Evolutionary conservation across 495 filamentous ascomycete species (phyloP).

Genomic region (Penicillium flavigenum): DNA sequence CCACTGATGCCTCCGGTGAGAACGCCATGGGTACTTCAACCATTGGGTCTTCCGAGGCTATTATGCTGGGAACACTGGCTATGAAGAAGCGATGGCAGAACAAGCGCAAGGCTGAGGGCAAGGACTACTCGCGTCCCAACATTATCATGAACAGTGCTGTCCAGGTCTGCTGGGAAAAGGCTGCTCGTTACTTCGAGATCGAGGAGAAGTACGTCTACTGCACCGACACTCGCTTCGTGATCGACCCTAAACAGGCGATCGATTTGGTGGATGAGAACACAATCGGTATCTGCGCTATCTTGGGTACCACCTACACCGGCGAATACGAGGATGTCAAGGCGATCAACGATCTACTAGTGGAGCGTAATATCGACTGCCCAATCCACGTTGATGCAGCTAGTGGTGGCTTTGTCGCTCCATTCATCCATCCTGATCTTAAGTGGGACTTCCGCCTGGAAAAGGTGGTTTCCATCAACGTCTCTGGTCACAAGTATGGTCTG

Average conservation of each 20-base stretch:
- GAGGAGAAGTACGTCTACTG: slow-evolving; percentile 89
- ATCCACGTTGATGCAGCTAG: slow-evolving; percentile 92
- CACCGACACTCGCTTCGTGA: slow-evolving; percentile 74
- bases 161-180: slow-evolving; percentile 96
- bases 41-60: slow-evolving; percentile 83
- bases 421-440: slow-evolving; percentile 72
- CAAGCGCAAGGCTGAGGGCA: slow-evolving; percentile 72
- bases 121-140: slow-evolving; percentile 73
- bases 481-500: slow-evolving; percentile 81
- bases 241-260: slow-evolving; percentile 81
- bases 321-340: slow-evolving; percentile 91
- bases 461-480: slow-evolving; percentile 89
- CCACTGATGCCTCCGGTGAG: slow-evolving; percentile 45
- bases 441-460: slow-evolving; percentile 89
- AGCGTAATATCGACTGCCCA: slow-evolving; percentile 69
- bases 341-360: slow-evolving; percentile 77
- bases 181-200: slow-evolving; percentile 89
- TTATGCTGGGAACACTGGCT: slow-evolving; percentile 84
- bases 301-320: slow-evolving; percentile 93
- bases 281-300: slow-evolving; percentile 85
- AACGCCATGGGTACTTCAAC: slow-evolving; percentile 80
- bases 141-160: slow-evolving; percentile 91
- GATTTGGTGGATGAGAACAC: slow-evolving; percentile 91
- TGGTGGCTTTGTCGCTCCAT: slow-evolving; percentile 88
- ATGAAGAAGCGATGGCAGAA: slow-evolving; percentile 97